These are phyloP conservation scores for Isatis tinctoria DNA, from an alignment of 345 rosid genomes.

Conservation along the genomic window DNA sequence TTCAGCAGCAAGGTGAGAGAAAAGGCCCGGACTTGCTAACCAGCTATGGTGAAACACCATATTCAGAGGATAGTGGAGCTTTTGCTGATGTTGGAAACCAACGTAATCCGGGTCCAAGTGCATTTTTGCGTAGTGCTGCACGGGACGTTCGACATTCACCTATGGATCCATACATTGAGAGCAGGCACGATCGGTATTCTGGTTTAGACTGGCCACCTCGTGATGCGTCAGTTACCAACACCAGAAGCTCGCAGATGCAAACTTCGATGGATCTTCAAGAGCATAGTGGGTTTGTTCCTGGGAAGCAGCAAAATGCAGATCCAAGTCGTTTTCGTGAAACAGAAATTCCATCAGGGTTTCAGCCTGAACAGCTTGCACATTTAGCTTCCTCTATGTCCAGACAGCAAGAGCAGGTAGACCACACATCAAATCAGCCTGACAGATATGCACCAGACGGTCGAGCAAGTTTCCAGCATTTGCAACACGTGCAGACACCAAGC, in stretches of 20 bases:
- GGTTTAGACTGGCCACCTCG: conserved; percentile 46
- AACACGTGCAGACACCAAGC: conserved; percentile 37
- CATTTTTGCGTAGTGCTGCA: conserved; percentile 31
- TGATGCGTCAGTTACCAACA: conserved; percentile 31
- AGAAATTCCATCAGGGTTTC: conserved; percentile 41
- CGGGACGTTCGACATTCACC: conserved; percentile 33
- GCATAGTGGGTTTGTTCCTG: conserved; percentile 28
- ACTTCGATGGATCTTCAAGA: conserved; percentile 37
- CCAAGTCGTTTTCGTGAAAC: conserved; percentile 37
- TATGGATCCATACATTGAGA: conserved; percentile 38
- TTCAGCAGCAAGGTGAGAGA: conserved; percentile 42
- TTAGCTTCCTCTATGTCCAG: conserved; percentile 65
- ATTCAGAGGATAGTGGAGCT: conserved; percentile 22
- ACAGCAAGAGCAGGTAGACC: conserved; percentile 51
- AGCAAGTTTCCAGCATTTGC: conserved; percentile 47
- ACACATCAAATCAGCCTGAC: conserved; percentile 38
- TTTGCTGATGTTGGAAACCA: conserved; percentile 29
- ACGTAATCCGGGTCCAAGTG: conserved; percentile 30
- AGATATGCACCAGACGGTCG: conserved; percentile 39
- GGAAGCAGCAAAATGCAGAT: conserved; percentile 36
- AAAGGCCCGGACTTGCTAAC: conserved; percentile 34
- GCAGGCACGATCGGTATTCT: conserved; percentile 37
- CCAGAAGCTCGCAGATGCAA: conserved; percentile 41
- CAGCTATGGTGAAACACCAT: conserved; percentile 43
- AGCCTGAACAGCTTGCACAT: conserved; percentile 71